Evolutionary conservation across 768 basidiomycete genomes (phyloP), one percentile per base, ranked within the genome.

Genomic region (Fomitopsis pulvina): DNA sequence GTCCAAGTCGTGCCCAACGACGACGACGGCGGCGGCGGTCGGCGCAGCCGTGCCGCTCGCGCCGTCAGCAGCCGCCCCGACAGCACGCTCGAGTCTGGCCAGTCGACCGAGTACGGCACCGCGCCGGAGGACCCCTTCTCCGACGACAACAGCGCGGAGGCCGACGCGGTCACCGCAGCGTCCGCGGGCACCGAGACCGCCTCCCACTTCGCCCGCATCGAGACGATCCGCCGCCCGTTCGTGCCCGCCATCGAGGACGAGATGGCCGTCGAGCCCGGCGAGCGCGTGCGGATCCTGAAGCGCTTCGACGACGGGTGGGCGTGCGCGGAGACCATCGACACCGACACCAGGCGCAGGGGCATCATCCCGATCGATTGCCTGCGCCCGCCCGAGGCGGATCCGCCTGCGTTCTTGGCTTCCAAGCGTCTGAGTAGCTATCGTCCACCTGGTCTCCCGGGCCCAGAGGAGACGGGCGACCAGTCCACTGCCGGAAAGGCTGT

Each of bases 301-400:
- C 57, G 76, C 21, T 88, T 80, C 59, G 79, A 84, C 50, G 86
- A 87, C 56, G 86, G 85, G 0, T 88, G 86, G 86, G 78, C 77
- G 5, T 63, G 77, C 53, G 77, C 83, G 30, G 76, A 83, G 67
- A 77, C 71, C 51, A 46, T 74, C 9, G 52, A 42, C 59, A 69
- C 49, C 57, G 65, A 26, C 59, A 29, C 9, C 40, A 52, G 28
- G 48, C 30, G 10, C 52, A 51, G 5, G 4, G 85, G 85, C 0
- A 60, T 87, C 46, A 83, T 87, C 41, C 85, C 85, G 4, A 67
- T 86, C n/a, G 81, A 85, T 56, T 87, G 84, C 61, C 69, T 87
- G 61, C 69, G 81, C 25, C 68, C 71, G 37, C 59, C 65, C 21
- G 68, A 71, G 16, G 72, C 79, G 60, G 66, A 71, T 21, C 63